phyloP scores from a whole-genome alignment of 352 stramenopile genomes.

The Phytophthora melonis region DNA sequence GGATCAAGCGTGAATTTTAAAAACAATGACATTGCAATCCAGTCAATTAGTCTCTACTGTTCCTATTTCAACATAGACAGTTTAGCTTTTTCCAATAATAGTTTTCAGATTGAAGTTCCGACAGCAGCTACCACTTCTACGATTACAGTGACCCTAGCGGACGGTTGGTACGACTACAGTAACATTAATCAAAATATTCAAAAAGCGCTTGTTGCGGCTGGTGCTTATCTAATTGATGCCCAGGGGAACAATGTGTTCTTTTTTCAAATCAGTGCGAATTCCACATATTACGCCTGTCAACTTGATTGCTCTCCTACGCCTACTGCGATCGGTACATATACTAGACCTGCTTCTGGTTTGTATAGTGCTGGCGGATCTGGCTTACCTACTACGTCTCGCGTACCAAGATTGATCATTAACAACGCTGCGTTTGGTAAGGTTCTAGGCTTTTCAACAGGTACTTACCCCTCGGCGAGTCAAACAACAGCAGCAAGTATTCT shows the following conservation, averaged over 20 bases:
- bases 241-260: not conserved
- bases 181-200: not conserved
- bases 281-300: not conserved
- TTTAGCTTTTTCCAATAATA: not conserved
- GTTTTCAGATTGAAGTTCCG: not conserved
- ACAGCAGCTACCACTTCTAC: not conserved
- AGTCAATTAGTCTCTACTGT: too few relatives aligned
- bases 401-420: too few relatives aligned
- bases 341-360: not conserved
- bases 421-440: too few relatives aligned
- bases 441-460: too few relatives aligned
- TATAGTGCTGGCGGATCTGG: too few relatives aligned
- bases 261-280: not conserved
- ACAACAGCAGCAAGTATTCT: too few relatives aligned
- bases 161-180: not conserved
- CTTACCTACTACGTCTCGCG: too few relatives aligned
- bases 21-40: too few relatives aligned
- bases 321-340: not conserved
- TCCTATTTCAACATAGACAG: not conserved
- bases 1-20: too few relatives aligned
- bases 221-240: too few relatives aligned
- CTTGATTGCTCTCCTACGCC: not conserved
- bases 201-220: not conserved
- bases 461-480: too few relatives aligned
- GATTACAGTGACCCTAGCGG: too few relatives aligned